These are phyloP conservation scores for Fomitopsis betulina DNA, from an alignment of 1,284 basidiomycete genomes.

Conservation along the genomic window DNA sequence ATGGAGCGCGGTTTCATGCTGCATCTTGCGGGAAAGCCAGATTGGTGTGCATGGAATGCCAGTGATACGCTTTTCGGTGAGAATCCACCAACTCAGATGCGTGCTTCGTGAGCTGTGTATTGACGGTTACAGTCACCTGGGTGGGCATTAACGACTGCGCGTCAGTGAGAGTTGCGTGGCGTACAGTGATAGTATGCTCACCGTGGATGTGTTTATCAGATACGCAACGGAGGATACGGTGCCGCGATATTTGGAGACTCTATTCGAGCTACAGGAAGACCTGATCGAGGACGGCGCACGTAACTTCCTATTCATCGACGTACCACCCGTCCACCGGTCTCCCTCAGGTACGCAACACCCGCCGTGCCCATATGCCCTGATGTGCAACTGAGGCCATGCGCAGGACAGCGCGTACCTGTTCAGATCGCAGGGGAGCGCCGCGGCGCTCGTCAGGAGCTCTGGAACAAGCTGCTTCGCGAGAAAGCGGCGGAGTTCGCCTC, in stretches of 20 bases:
- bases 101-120: conserved; percentile 1
- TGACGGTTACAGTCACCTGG: conserved; percentile 45
- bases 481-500: conserved; percentile 32
- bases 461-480: conserved; percentile 40
- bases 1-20: conserved; percentile 35
- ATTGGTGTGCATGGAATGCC: conserved; percentile 37
- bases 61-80: conserved; percentile 44
- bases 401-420: not conserved
- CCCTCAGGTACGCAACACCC: conserved; percentile 23
- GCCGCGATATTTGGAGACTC: conserved; percentile 17
- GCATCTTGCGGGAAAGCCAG: conserved; percentile 31
- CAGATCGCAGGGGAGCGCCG: not conserved
- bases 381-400: not conserved
- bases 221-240: conserved; percentile 6
- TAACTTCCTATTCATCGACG: conserved; percentile 60
- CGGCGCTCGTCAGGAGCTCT: conserved; percentile 21
- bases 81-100: conserved; percentile 9
- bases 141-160: conserved; percentile 63
- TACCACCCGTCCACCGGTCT: conserved; percentile 51
- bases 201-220: not conserved
- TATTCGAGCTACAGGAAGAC: conserved; percentile 42
- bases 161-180: conserved; percentile 25
- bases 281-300: conserved; percentile 49
- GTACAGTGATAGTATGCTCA: not conserved
- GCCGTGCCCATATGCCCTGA: not conserved